These are phyloP conservation scores for Pholiota microspora DNA, from an alignment of 768 basidiomycete genomes.

Conservation along the genomic window DNA sequence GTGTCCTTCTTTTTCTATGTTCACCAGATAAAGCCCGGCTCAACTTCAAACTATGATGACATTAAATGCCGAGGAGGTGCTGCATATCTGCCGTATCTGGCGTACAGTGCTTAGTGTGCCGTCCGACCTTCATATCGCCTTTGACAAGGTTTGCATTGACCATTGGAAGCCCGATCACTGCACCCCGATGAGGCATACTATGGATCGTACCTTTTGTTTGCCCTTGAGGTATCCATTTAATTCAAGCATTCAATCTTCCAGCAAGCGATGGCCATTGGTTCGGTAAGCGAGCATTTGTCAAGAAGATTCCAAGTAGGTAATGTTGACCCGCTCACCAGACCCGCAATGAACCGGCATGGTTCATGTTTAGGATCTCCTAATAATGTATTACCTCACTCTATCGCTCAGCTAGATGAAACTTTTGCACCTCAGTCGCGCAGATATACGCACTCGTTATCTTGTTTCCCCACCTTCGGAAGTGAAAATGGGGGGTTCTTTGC, in stretches of 20 bases:
- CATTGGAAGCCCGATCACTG: constrained; percentile 9
- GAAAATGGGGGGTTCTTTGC: constrained; percentile 2
- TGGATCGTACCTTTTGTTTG: constrained; percentile 10
- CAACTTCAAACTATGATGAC: not conserved
- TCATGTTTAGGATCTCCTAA: not conserved
- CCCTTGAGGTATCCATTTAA: constrained; percentile 10
- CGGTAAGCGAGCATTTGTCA: constrained; percentile 4
- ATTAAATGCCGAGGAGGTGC: not conserved
- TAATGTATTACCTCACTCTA: not conserved
- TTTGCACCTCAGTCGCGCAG: not conserved
- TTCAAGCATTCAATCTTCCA: constrained; percentile 9
- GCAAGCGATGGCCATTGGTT: not conserved
- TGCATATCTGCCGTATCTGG: not conserved
- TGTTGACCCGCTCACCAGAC: constrained; percentile 12
- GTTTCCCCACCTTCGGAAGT: constrained; percentile 13
- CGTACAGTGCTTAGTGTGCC: not conserved
- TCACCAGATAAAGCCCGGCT: not conserved
- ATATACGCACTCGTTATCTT: not conserved
- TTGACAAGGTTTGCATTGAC: constrained; percentile 8
- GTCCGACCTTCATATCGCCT: constrained; percentile 5
- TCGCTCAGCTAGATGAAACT: not conserved
- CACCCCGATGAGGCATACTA: constrained; percentile 10
- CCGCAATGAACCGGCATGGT: not conserved
- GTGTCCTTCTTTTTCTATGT: not conserved
- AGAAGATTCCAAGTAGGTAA: constrained; percentile 7